A percentile compares a stretch with the other conserved stretches of the same genome.
phyloP scores from a whole-genome alignment of 208 protist genomes.

The Tritrichomonas foetus region DNA sequence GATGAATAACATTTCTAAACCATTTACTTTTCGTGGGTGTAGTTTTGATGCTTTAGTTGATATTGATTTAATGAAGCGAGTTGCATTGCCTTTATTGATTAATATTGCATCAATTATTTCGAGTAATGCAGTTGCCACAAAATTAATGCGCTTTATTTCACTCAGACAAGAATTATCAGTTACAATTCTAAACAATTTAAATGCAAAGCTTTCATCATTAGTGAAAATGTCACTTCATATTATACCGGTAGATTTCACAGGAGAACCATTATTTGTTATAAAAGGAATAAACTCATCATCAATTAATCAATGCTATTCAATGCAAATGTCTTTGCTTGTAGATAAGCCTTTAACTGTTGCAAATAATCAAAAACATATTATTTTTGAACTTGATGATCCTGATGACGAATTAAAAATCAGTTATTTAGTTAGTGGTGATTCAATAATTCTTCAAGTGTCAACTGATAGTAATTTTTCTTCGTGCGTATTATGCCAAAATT shows the following conservation, averaged over 20 bases:
- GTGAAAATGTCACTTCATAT: too few species aligned
- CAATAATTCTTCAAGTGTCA: neutral
- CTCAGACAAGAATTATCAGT: neutral
- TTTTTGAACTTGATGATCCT: neutral
- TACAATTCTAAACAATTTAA: neutral
- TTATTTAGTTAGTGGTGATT: neutral
- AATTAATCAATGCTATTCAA: neutral
- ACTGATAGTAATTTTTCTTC: neutral
- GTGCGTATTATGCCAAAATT: neutral
- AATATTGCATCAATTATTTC: neutral
- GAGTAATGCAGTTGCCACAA: neutral
- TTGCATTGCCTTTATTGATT: too few species aligned
- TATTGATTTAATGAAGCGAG: too few species aligned
- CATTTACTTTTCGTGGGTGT: neutral
- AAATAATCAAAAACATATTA: neutral
- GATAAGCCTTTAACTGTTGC: neutral
- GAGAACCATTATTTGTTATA: neutral
- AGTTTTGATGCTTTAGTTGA: neutral
- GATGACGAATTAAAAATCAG: neutral
- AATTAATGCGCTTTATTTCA: neutral
- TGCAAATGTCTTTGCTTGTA: neutral
- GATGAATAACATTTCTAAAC: neutral
- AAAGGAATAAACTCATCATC: neutral
- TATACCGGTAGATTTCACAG: neutral
- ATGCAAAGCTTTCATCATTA: neutral